These are phyloP conservation scores for Funneliformis caledonium DNA, from an alignment of 371 early-diverging fungal genomes.

Conservation along the genomic window DNA sequence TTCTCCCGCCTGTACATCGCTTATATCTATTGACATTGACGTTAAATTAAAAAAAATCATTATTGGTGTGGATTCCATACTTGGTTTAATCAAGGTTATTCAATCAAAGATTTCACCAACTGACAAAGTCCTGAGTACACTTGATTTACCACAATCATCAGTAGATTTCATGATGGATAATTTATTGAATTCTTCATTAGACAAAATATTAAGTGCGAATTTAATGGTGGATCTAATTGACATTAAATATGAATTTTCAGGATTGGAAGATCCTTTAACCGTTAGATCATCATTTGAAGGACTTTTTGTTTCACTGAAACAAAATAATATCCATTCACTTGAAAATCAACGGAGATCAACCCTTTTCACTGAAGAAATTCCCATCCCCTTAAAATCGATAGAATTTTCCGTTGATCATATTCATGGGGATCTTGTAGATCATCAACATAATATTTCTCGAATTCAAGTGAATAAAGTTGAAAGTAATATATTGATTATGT, in stretches of 20 bases:
- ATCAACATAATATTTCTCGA: neutral
- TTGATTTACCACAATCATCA: neutral
- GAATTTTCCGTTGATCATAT: neutral
- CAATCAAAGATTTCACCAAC: neutral
- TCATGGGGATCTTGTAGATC: conserved; percentile 7
- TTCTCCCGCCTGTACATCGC: conserved; percentile 28
- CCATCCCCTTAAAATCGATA: neutral
- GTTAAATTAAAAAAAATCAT: neutral
- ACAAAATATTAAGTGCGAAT: neutral
- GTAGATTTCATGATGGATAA: neutral
- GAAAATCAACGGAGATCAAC: neutral
- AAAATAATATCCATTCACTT: neutral
- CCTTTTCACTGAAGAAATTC: neutral
- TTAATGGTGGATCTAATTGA: neutral
- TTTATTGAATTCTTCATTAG: conserved; percentile 16
- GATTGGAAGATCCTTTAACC: neutral
- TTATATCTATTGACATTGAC: conserved; percentile 25
- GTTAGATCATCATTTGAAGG: neutral
- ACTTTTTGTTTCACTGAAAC: conserved; percentile 21
- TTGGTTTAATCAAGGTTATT: conserved; percentile 12
- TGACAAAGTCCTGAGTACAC: neutral
- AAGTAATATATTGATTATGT: neutral
- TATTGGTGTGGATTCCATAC: conserved; percentile 10
- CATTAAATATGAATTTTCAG: neutral
- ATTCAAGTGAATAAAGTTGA: conserved; percentile 14